Conservation (phyloP, 2,329 filamentous ascomycete species). For the Gliomastix tumulicola region DNA sequence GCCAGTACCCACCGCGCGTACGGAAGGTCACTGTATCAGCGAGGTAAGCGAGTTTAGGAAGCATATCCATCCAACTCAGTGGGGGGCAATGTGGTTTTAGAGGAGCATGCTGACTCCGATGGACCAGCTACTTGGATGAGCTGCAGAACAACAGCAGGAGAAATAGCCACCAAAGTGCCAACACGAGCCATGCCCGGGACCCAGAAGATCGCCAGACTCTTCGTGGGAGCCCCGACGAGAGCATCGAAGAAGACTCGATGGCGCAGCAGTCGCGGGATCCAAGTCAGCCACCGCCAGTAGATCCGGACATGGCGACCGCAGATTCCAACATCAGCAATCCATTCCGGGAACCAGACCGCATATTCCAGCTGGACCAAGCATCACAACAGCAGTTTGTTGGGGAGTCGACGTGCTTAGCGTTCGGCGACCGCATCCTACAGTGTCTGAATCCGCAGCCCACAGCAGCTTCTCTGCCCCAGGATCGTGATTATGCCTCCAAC, state of each 20-base stretch:
- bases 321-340: slow-evolving; percentile 6
- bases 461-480: background rate
- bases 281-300: slow-evolving; percentile 1
- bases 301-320: background rate
- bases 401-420: slow-evolving; percentile 7
- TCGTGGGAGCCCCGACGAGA: background rate
- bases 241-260: slow-evolving; percentile 1
- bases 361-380: slow-evolving; percentile 6
- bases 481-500: slow-evolving; percentile 5
- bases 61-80: no score
- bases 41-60: slow-evolving; percentile 3
- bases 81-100: no score
- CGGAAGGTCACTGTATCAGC: slow-evolving; percentile 6
- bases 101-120: no score
- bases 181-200: background rate
- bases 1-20: slow-evolving; percentile 5
- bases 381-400: slow-evolving; percentile 7
- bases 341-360: slow-evolving; percentile 3
- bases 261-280: slow-evolving; percentile 4
- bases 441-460: slow-evolving; percentile 6
- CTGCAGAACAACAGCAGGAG: slow-evolving; percentile 3
- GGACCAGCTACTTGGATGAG: slow-evolving; percentile 5
- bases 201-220: background rate
- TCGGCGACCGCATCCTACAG: slow-evolving; percentile 8
- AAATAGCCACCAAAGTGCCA: background rate